phyloP scores from a whole-genome alignment of 495 filamentous ascomycete species.

The Thozetella sp. region DNA sequence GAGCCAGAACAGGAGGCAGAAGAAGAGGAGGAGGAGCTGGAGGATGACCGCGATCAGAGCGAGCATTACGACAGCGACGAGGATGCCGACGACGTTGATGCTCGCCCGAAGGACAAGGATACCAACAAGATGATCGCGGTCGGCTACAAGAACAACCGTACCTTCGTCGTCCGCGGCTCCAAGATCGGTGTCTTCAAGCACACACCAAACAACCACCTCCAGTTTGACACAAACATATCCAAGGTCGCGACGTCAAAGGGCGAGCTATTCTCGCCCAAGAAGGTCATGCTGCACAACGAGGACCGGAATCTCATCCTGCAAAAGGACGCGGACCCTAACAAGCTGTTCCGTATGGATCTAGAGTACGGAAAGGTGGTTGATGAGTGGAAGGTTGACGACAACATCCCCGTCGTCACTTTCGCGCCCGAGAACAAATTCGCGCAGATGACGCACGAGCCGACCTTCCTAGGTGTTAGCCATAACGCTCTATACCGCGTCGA shows the following conservation, averaged over 20 bases:
- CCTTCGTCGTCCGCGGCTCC: conserved; percentile 93
- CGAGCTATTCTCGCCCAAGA: conserved; percentile 88
- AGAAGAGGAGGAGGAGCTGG: conserved; percentile 64
- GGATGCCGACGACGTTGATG: conserved; percentile 82
- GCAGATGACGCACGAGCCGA: conserved; percentile 94
- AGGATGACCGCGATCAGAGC: conserved; percentile 58
- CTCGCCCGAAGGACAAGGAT: conserved; percentile 73
- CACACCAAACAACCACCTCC: conserved; percentile 85
- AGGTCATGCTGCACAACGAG: conserved; percentile 96
- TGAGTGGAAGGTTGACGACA: conserved; percentile 99
- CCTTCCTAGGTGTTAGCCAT: conserved; percentile 87
- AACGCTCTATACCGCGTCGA: conserved; percentile 96
- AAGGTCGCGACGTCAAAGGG: conserved; percentile 91
- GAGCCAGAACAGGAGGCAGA: conserved; percentile 56
- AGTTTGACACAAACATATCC: conserved; percentile 97
- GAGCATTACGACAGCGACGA: conserved; percentile 89
- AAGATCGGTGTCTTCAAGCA: conserved; percentile 99
- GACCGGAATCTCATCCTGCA: conserved; percentile 94
- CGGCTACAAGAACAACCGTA: conserved; percentile 95
- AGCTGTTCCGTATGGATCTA: conserved; percentile 95
- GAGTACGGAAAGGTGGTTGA: conserved; percentile 99
- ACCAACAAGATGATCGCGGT: conserved; percentile 97
- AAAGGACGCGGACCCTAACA: conserved; percentile 81
- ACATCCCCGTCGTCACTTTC: conserved; percentile 89
- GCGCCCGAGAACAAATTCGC: conserved; percentile 97